These are phyloP conservation scores for Cordyceps tenuipes DNA, from an alignment of 2,329 filamentous ascomycete genomes.

Conservation along the genomic window DNA sequence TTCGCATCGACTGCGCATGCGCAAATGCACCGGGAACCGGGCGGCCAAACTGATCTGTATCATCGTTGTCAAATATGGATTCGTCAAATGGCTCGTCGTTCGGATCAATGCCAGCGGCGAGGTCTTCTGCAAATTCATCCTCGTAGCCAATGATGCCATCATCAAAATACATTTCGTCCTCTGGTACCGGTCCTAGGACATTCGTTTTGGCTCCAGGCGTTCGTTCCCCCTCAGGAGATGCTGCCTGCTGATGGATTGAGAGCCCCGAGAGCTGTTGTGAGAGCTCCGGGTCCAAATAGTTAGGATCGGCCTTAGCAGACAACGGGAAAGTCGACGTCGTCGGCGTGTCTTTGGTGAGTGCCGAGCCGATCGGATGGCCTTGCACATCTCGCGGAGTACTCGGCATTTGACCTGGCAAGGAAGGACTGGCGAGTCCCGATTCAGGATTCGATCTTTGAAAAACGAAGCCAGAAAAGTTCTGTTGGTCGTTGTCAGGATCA, in stretches of 20 bases:
- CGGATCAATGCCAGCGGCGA: constrained; percentile 32
- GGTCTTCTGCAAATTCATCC: constrained; percentile 37
- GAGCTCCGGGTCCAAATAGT: neutral
- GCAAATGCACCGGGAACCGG: constrained; percentile 52
- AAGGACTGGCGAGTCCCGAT: constrained; percentile 43
- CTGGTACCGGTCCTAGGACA: neutral
- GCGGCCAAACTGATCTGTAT: constrained; percentile 54
- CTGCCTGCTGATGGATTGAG: neutral
- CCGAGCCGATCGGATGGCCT: constrained; percentile 50
- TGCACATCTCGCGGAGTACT: constrained; percentile 51
- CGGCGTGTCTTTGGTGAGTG: constrained; percentile 40
- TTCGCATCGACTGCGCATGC: constrained; percentile 39
- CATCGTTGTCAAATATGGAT: constrained; percentile 62
- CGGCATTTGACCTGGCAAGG: constrained; percentile 34
- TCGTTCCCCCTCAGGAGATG: neutral
- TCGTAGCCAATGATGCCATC: constrained; percentile 48
- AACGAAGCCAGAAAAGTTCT: constrained; percentile 49
- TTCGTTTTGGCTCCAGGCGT: neutral
- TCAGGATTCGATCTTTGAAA: constrained; percentile 33
- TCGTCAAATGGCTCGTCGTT: constrained; percentile 59
- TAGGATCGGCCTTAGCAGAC: constrained; percentile 1
- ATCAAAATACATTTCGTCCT: constrained; percentile 62
- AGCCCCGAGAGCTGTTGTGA: constrained; percentile 2
- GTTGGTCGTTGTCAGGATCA: constrained; percentile 48
- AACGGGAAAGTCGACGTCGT: constrained; percentile 14